Evolutionary conservation across 2,329 filamentous ascomycete species (phyloP).

Genomic region (Didymella arachidicola): DNA sequence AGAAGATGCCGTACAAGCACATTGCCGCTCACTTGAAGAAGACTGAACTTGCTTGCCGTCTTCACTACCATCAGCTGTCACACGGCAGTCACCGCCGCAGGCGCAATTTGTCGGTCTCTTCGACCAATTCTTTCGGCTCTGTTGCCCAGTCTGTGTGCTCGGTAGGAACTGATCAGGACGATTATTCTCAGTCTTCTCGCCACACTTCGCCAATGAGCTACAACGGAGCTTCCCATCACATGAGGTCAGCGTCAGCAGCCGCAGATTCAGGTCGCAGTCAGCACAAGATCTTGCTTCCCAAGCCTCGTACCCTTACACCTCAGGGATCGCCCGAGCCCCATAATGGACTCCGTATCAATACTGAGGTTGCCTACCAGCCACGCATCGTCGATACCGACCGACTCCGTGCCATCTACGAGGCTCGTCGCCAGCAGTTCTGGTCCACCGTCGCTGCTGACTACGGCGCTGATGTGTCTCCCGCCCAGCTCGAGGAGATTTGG

Average conservation of each 20-base stretch:
- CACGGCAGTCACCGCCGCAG: conserved; percentile 83
- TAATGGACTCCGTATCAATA: conserved; percentile 54
- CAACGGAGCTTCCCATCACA: conserved; percentile 49
- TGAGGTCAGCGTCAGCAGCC: conserved; percentile 48
- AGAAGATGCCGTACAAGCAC: conserved; percentile 92
- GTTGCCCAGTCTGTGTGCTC: conserved; percentile 50
- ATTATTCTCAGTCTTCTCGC: conserved; percentile 49
- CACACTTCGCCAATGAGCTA: conserved; percentile 56
- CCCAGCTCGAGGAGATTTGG: conserved; percentile 76
- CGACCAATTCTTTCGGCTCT: conserved; percentile 55
- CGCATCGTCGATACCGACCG: conserved; percentile 69
- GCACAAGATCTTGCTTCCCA: conserved; percentile 66
- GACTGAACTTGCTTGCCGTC: conserved; percentile 84
- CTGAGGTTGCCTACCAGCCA: conserved; percentile 55
- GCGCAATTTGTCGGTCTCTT: conserved; percentile 74
- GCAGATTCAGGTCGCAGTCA: conserved; percentile 63
- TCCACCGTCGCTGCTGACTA: conserved; percentile 75
- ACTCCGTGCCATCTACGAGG: conserved; percentile 73
- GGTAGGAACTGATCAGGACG: conserved; percentile 47
- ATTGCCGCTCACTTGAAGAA: conserved; percentile 86
- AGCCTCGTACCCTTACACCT: conserved; percentile 61
- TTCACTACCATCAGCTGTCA: conserved; percentile 86
- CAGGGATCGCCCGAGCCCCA: conserved; percentile 50
- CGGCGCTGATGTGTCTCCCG: conserved; percentile 67
- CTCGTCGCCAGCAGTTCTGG: conserved; percentile 77